A percentile compares a stretch with the other conserved stretches of the same genome.
Conservation (phyloP, 2,329 filamentous ascomycete genomes). For the Aspergillus sojae region DNA sequence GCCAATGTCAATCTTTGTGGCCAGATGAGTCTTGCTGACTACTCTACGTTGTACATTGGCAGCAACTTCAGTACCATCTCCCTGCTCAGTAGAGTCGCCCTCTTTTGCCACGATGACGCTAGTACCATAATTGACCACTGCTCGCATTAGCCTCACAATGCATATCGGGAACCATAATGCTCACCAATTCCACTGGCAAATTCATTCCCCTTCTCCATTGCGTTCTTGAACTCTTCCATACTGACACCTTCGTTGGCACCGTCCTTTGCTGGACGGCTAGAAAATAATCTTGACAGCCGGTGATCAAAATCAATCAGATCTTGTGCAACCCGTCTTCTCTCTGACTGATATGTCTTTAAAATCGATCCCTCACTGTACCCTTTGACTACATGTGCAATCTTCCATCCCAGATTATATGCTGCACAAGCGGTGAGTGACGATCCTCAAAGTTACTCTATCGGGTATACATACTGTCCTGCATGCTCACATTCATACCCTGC, state of each 20-base stretch:
- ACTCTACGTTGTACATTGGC: background rate
- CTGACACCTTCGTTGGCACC: constrained; percentile 63
- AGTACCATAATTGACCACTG: constrained; percentile 58
- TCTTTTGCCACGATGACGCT: constrained; percentile 60
- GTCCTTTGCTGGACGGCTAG: constrained; percentile 60
- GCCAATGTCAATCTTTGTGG: constrained; percentile 35
- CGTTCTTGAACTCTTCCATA: constrained; percentile 65
- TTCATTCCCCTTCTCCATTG: constrained; percentile 61
- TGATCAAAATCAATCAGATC: constrained; percentile 68
- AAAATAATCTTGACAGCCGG: constrained; percentile 60
- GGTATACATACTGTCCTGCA: constrained; percentile 59
- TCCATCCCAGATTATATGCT: constrained; percentile 62
- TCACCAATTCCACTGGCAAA: constrained; percentile 59
- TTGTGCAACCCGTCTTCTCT: constrained; percentile 63
- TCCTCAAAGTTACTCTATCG: background rate
- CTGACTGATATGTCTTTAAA: constrained; percentile 56
- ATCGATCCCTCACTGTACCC: constrained; percentile 44
- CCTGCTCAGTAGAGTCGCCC: constrained; percentile 39
- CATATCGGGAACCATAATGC: constrained; percentile 17
- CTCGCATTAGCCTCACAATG: constrained; percentile 16
- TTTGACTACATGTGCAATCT: constrained; percentile 54
- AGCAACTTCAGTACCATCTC: background rate
- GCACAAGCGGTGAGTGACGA: background rate
- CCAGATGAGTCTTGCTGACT: constrained; percentile 24
- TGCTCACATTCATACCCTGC: constrained; percentile 74